Evolutionary conservation across 495 filamentous ascomycete species (phyloP).

Genomic region (Hyaloscypha bicolor): DNA sequence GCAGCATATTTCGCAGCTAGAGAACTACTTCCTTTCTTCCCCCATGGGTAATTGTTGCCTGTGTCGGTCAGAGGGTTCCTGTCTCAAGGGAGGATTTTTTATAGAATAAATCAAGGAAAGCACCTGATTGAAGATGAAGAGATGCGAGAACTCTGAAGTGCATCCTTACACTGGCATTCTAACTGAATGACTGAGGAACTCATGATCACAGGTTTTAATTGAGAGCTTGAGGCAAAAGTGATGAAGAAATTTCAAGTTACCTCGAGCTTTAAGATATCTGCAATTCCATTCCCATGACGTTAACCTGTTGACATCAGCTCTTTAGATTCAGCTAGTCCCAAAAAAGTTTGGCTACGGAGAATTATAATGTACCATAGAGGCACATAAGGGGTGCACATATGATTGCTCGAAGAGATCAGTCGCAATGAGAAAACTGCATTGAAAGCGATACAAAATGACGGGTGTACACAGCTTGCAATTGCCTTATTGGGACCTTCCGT

Average conservation of each 20-base stretch:
- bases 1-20: conserved; percentile 68
- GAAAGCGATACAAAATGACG: too few species aligned
- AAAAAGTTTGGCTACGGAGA: not conserved
- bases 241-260: not conserved
- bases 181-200: not conserved
- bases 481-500: not conserved
- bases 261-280: not conserved
- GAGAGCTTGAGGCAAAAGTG: not conserved
- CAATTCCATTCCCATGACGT: not conserved
- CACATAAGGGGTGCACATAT: too few species aligned
- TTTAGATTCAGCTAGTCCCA: not conserved
- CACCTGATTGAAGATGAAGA: not conserved
- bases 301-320: conserved; percentile 2
- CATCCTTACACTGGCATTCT: conserved; percentile 7
- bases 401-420: too few species aligned
- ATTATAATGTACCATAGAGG: too few species aligned
- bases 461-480: not conserved
- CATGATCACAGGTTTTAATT: not conserved
- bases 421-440: too few species aligned
- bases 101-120: too few species aligned
- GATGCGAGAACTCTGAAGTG: not conserved
- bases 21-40: conserved; percentile 73
- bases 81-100: too few species aligned
- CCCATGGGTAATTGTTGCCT: conserved; percentile 62
- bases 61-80: conserved; percentile 39